Base-by-base conservation (phyloP, 2,329 filamentous ascomycete species). In the Cryphonectria parasitica region DNA sequence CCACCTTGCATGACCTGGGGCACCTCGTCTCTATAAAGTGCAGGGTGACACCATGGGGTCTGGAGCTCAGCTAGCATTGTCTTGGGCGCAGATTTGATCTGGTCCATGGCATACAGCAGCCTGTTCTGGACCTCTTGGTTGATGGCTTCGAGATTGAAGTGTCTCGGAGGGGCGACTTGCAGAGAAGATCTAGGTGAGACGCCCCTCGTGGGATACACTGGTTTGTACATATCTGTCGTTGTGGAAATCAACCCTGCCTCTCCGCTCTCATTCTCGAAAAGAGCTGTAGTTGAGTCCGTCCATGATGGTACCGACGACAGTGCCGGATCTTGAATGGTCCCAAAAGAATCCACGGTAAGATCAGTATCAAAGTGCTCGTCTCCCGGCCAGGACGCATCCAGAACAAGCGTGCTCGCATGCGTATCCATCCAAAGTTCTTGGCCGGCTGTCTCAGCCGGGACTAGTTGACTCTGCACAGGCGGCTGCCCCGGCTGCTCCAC, bases 31-130 rank as follows among this genome's bases (percentile, higher is more conserved):
- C 79, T 78, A 71, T 87, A 89, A 0, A 89, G 78, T n/a, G 79
- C 76, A 0, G 79, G 79, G 72, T 89, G 87, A 41, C 80, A 83
- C 87, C 87, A 89, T 0, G 85, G 85, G 0, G 85, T 86, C 65
- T 82, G 78, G 22, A 81, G 85, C 62, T 84, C 80, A 11, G 81
- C 71, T 0, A 88, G 82, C 82, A 89, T 86, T 62, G 73, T 81
- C n/a, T 71, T 71, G 0, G 83, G 82, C 0, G 87, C 82, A 68
- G 84, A 82, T 61, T 85, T 83, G 22, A 89, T 82, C 75, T 85
- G 83, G 67, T 87, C 84, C 17, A 89, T 81, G 1, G 71, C 71
- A 39, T 72, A 72, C 22, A 56, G 65, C 17, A 72, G 60, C 17
- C 64, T 72, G 62, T 62, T 36, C 13, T 70, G 52, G 22, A 72